Evolutionary conservation across 2,329 filamentous ascomycete species (phyloP).

Genomic region (Diaporthe australafricana): DNA sequence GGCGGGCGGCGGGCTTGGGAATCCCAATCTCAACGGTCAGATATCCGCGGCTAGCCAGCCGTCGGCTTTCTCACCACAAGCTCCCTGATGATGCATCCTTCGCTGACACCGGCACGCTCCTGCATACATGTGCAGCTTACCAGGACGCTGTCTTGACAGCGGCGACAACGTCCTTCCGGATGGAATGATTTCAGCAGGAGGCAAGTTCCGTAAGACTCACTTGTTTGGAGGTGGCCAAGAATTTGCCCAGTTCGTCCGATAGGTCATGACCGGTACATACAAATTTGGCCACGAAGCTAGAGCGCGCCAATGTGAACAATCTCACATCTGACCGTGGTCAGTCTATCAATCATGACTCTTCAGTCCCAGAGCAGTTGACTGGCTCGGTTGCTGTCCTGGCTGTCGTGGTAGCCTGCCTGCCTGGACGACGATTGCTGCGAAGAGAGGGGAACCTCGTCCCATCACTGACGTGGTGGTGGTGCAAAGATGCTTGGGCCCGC

Average conservation of each 20-base stretch:
- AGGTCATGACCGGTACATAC: not conserved
- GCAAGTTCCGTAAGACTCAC: not conserved
- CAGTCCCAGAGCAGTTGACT: conserved; percentile 6
- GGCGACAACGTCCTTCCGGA: not conserved
- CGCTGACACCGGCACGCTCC: not conserved
- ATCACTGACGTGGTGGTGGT: conserved; percentile 30
- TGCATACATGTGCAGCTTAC: not conserved
- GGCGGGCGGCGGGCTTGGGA: conserved; percentile 12
- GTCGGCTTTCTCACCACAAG: conserved; percentile 2
- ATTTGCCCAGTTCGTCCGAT: conserved; percentile 8
- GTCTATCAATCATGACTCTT: conserved; percentile 22
- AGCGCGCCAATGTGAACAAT: conserved; percentile 11
- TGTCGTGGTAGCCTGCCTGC: conserved; percentile 14
- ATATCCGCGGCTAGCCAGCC: conserved; percentile 6
- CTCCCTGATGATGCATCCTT: not conserved
- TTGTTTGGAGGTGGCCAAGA: not conserved
- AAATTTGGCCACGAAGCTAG: conserved; percentile 15
- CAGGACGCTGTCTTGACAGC: not conserved
- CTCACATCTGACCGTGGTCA: conserved; percentile 28
- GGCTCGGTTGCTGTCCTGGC: conserved; percentile 2
- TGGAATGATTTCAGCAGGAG: not conserved
- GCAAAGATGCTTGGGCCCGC: conserved; percentile 6
- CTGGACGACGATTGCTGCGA: conserved; percentile 1
- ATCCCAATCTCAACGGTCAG: conserved; percentile 21
- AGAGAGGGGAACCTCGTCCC: conserved; percentile 16